phyloP scores from a whole-genome alignment of 345 rosid genomes.

The Zanthoxylum bungeanum region DNA sequence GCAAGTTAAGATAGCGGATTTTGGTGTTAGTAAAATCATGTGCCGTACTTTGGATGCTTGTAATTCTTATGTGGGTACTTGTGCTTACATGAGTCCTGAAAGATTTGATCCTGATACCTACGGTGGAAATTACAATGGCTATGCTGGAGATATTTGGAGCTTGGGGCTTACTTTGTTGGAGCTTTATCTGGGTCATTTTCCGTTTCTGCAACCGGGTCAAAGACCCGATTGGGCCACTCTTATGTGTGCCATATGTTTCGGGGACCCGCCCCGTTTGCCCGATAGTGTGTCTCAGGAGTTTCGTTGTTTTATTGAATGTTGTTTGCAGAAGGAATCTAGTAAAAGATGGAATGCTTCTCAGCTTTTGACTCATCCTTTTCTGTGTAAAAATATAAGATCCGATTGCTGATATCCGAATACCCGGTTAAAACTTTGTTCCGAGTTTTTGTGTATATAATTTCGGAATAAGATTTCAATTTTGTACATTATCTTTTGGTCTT shows the following conservation, averaged over 20 bases:
- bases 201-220: slow-evolving; percentile 59
- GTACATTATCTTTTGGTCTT: too few species aligned
- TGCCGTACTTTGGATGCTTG: slow-evolving; percentile 61
- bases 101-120: too few species aligned
- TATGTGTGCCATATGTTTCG: slow-evolving; percentile 88
- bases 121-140: too few species aligned
- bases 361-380: slow-evolving; percentile 67
- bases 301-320: too few species aligned
- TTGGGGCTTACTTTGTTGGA: slow-evolving; percentile 75
- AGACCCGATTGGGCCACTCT: slow-evolving; percentile 88
- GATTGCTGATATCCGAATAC: neutral
- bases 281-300: slow-evolving; percentile 59
- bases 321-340: too few species aligned
- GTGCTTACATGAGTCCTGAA: too few species aligned
- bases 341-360: slow-evolving; percentile 66
- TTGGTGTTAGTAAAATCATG: slow-evolving; percentile 81
- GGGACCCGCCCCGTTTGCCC: slow-evolving; percentile 71
- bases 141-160: too few species aligned
- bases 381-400: slow-evolving; percentile 24
- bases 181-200: slow-evolving; percentile 74
- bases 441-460: neutral
- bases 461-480: neutral
- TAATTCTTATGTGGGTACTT: slow-evolving; percentile 82
- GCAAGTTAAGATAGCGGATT: slow-evolving; percentile 81
- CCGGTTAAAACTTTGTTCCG: too few species aligned